phyloP scores from a whole-genome alignment of 805 yeast genomes.

The Kodamaea lidongshanica region DNA sequence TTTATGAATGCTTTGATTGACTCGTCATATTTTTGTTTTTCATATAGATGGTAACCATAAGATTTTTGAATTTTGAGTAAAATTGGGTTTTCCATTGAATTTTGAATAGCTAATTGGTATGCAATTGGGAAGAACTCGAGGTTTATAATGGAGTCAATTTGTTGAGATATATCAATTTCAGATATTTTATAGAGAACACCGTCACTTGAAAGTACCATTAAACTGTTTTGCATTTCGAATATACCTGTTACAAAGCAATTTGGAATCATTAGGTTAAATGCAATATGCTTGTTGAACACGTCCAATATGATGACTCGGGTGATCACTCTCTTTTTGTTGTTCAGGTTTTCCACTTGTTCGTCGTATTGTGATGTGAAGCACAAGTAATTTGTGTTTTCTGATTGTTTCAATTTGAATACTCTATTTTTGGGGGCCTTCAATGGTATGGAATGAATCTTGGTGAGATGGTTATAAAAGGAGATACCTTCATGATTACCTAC shows the following conservation, averaged over 20 bases:
- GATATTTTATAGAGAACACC: constrained; percentile 65
- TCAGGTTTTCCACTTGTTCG: constrained; percentile 15
- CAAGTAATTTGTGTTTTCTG: constrained; percentile 41
- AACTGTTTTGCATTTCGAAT: constrained; percentile 49
- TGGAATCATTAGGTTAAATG: constrained; percentile 64
- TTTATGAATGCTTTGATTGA: constrained; percentile 72
- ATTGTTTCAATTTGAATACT: constrained; percentile 38
- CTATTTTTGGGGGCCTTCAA: constrained; percentile 53
- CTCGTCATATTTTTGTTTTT: constrained; percentile 56
- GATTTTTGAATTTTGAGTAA: constrained; percentile 27
- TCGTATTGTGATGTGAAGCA: constrained; percentile 49
- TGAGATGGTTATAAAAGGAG: constrained; percentile 52
- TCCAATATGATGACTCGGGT: constrained; percentile 66
- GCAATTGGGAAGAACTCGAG: constrained; percentile 72
- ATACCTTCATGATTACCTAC: constrained; percentile 63
- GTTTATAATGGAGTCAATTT: constrained; percentile 60
- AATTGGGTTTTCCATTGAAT: constrained; percentile 24
- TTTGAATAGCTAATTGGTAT: constrained; percentile 51
- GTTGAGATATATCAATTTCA: constrained; percentile 62
- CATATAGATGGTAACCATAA: constrained; percentile 70
- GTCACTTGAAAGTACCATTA: constrained; percentile 63
- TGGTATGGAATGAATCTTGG: constrained; percentile 48
- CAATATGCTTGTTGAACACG: constrained; percentile 58
- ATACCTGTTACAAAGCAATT: constrained; percentile 52
- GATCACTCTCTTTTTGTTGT: constrained; percentile 23